Evolutionary conservation across 805 yeast genomes (phyloP).

Genomic region (Myxozyma neotropica): DNA sequence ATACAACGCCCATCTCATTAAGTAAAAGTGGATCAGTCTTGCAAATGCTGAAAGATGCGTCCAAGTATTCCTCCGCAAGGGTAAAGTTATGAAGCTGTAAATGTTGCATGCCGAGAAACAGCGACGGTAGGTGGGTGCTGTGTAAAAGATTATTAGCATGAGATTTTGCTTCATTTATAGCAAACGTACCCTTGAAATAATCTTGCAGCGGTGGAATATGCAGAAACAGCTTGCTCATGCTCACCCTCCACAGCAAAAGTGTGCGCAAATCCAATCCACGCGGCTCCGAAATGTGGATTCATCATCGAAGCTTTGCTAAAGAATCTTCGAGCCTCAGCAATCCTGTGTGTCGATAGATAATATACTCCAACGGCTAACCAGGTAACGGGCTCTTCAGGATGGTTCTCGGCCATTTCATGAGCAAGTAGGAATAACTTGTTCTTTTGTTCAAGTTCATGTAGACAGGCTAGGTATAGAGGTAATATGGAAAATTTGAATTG

Average conservation of each 20-base stretch:
- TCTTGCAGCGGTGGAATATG: constrained; percentile 93
- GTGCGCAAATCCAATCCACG: constrained; percentile 98
- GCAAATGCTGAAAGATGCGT: constrained; percentile 74
- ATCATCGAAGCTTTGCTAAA: constrained; percentile 87
- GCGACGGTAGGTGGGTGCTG: constrained; percentile 84
- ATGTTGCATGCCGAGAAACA: constrained; percentile 96
- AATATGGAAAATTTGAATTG: constrained; percentile 69
- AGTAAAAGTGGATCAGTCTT: constrained; percentile 82
- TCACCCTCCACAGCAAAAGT: constrained; percentile 98
- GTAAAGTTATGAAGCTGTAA: constrained; percentile 80
- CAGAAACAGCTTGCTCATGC: constrained; percentile 97
- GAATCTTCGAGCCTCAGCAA: constrained; percentile 80
- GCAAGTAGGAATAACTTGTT: constrained; percentile 79
- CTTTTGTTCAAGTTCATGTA: constrained; percentile 80
- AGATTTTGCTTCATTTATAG: neutral
- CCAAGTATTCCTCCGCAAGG: constrained; percentile 82
- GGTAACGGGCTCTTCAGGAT: constrained; percentile 78
- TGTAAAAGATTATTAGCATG: constrained; percentile 38
- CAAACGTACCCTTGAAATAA: constrained; percentile 54
- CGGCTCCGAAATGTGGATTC: constrained; percentile 88
- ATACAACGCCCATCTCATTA: constrained; percentile 92
- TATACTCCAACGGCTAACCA: constrained; percentile 94
- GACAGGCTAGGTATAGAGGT: constrained; percentile 79
- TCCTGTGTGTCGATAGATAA: constrained; percentile 71
- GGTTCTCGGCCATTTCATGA: constrained; percentile 81